Evolutionary conservation across 2,329 filamentous ascomycete species (phyloP), one percentile per base, ranked within the genome.

Genomic region (Tolypocladium amazonense): DNA sequence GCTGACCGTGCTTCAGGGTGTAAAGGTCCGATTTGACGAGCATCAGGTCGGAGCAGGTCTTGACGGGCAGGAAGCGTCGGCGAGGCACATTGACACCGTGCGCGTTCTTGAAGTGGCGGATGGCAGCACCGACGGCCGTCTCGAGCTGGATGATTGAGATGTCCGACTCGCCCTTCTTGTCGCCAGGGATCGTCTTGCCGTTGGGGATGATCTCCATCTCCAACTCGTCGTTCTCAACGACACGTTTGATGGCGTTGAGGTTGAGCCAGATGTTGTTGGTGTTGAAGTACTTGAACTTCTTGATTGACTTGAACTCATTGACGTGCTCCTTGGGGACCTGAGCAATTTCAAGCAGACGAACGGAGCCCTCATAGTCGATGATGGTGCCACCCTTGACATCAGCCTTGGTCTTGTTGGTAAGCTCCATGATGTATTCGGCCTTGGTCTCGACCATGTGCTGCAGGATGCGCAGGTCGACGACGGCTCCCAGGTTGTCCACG

Each of bases 281-380:
- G 87, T 99, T 99, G 88, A 99, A 99, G 87, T 99, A 99, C 85
- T 96, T 97, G 89, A 99, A 99, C 85, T 99, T 99, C 88, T 99
- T 99, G 84, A 99, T 99, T 56, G 92, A 97, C 88, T 99, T 99
- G 90, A 99, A 99, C 81, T 99, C 94, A 80, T 99, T 97, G 76
- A 94, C 90, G 79, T 99, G 94, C 83, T 99, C 91, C 87, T 97
- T 99, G 78, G 94, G 94, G 41, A 99, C 94, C 83, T 99, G 94
- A 18, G 94, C 94, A 70, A 99, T 97, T 82, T 99, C 94, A 58
- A 99, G 89, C 67, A 99, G 88, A 73, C 94, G 92, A 68, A 95
- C 93, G 60, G 90, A 92, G 71, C 93, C 93, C 75, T 99, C 94
- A 79, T 97, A 97, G 81, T 99, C 93, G 72, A 99, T 99, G 76